phyloP scores from a whole-genome alignment of 495 filamentous ascomycete species.

The Neurospora africana region DNA sequence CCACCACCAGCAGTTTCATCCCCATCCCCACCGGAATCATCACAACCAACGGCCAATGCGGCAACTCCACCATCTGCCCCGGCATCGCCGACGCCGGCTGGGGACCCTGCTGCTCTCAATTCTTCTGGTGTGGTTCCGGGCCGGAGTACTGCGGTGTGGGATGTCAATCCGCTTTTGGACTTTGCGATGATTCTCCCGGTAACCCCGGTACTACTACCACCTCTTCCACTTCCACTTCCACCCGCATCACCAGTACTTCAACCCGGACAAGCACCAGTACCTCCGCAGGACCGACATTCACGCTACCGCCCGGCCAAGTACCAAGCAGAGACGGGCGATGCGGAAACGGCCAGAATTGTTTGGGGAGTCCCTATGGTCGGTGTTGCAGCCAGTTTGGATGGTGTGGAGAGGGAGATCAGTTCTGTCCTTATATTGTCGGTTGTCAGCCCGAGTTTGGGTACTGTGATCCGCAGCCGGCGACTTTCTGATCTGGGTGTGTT shows the following conservation, averaged over 20 bases:
- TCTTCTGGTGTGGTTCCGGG: conserved; percentile 42
- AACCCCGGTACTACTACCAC: conserved; percentile 1
- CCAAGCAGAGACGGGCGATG: conserved; percentile 20
- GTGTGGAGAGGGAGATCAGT: conserved; percentile 35
- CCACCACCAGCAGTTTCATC: neutral
- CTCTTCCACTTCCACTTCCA: neutral
- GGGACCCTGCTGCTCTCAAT: conserved; percentile 32
- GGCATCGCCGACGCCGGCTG: conserved; percentile 15
- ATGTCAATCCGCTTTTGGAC: conserved; percentile 35
- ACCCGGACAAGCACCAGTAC: neutral
- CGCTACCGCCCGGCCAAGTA: conserved; percentile 12
- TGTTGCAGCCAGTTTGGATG: conserved; percentile 32
- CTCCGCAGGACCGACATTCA: conserved; percentile 4
- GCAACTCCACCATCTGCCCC: conserved; percentile 24
- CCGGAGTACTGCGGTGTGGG: conserved; percentile 40
- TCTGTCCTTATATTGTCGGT: conserved; percentile 28
- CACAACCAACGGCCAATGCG: conserved; percentile 25
- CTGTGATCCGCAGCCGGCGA: conserved; percentile 14
- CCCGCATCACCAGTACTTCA: neutral
- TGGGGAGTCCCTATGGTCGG: conserved; percentile 14
- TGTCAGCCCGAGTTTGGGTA: conserved; percentile 25
- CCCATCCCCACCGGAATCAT: conserved; percentile 9
- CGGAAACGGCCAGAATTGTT: conserved; percentile 17
- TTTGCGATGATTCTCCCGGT: conserved; percentile 16
- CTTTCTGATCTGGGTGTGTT: neutral